Evolutionary conservation across 2,329 filamentous ascomycete species (phyloP), one percentile per base, ranked within the genome.

Genomic region (Fusarium sambucinum): DNA sequence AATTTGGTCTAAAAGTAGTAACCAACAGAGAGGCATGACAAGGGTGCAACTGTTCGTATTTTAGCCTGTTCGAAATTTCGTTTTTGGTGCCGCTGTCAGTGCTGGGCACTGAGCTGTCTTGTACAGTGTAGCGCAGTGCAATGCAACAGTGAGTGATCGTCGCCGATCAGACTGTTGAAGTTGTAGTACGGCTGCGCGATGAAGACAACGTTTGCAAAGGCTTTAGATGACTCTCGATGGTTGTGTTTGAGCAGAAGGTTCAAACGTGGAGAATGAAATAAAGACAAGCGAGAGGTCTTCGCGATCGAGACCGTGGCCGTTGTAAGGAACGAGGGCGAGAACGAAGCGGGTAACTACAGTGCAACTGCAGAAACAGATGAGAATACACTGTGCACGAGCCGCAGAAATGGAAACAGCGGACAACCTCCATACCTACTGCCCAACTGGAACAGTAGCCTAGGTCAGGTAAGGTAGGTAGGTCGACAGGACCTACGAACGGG

Each of bases 21-120:
- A 46, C 33, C 23, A 46, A 23, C 30, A 45, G 35, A 38, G 35
- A 38, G 23, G 32, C 16, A 37, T 53, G 19, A 27, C 38, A 69
- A 62, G 70, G 68, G 60, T 62, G 59, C 56, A 59, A 52, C 63
- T 35, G 52, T 55, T 45, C 42, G 47, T 63, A 21, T 63, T 63
- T 63, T 57, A 63, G 59, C 56, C 56, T 62, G 46, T 62, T 61
- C 38, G 38, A 38, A 38, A 38, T 42, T 46, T 61, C 46, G 40
- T 46, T 23, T 41, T 17, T 27, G 45, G 40, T 61, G 27, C 56
- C 45, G 19, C n/a, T 61, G 27, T 27, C 16, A 42, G 32, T 32
- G 48, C 29, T 27, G 32, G 23, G 21, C 32, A 53, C 55, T 60
- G 38, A 32, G 19, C 44, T 42, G 21, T 53, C 29, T 16, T 25